Percentiles rank a stretch among this genome's conserved stretches.
These are phyloP conservation scores for Perkinsus marinus DNA, from an alignment of 169 alveolate genomes.

Conservation along the genomic window DNA sequence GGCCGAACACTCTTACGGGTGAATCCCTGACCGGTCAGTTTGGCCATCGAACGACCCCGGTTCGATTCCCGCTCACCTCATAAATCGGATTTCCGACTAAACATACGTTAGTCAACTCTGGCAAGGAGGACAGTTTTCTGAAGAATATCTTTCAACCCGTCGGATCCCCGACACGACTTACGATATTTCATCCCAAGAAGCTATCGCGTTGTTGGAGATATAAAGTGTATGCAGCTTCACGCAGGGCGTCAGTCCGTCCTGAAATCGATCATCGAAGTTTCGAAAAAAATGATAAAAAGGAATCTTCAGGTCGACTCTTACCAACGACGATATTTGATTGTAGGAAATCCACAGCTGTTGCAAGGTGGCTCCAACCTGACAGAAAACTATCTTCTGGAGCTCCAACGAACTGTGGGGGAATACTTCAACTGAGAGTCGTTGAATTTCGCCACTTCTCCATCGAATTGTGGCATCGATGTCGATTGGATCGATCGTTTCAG, in stretches of 20 bases:
- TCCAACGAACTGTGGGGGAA: too few relatives aligned
- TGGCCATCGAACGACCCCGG: not conserved
- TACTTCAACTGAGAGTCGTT: too few relatives aligned
- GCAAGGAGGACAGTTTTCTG: slow-evolving; percentile 11
- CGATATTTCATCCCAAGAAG: slow-evolving; percentile 42
- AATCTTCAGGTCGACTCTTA: not conserved
- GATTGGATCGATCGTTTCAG: too few relatives aligned
- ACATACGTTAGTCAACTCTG: slow-evolving; percentile 20
- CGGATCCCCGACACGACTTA: not conserved
- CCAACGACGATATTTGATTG: slow-evolving; percentile 63
- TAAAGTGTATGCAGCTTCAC: slow-evolving; percentile 56
- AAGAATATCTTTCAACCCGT: not conserved
- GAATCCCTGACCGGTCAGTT: not conserved
- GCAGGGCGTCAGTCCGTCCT: slow-evolving; percentile 63
- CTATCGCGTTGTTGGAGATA: slow-evolving; percentile 64
- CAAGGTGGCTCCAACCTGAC: slow-evolving; percentile 51
- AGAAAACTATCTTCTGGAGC: too few relatives aligned
- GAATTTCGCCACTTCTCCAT: too few relatives aligned
- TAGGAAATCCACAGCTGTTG: slow-evolving; percentile 70
- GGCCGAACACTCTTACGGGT: slow-evolving; percentile 7
- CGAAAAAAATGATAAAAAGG: not conserved
- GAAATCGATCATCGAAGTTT: too few relatives aligned
- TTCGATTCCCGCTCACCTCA: slow-evolving; percentile 4
- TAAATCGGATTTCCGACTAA: slow-evolving; percentile 34
- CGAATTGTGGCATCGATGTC: too few relatives aligned